These are phyloP conservation scores for Fusarium dlaminii DNA, from an alignment of 2,329 filamentous ascomycete species.

Conservation along the genomic window DNA sequence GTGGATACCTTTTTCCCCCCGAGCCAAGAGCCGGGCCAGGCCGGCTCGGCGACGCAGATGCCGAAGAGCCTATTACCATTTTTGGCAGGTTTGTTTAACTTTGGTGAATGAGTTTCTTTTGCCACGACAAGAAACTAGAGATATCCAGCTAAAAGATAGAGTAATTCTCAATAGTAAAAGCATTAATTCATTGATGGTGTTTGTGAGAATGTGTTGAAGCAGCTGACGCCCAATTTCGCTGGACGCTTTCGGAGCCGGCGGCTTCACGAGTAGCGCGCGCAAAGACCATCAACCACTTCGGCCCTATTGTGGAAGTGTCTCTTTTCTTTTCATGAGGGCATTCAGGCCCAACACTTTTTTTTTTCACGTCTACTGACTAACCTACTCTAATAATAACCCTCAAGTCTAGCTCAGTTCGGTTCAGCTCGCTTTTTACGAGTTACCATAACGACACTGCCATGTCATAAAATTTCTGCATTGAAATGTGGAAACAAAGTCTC, in stretches of 20 bases:
- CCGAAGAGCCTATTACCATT: constrained; percentile 13
- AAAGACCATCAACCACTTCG: constrained; percentile 18
- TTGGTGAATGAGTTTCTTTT: not conserved
- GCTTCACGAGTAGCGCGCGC: constrained; percentile 9
- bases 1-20: constrained; percentile 8
- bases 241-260: not conserved
- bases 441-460: not conserved
- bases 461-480: not conserved
- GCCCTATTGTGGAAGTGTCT: constrained; percentile 24
- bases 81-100: constrained; percentile 5
- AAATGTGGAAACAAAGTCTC: not conserved
- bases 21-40: constrained; percentile 29
- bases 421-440: not conserved
- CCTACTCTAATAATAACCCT: not conserved
- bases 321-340: not conserved
- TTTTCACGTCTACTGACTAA: not conserved
- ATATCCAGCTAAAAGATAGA: not conserved
- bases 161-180: not conserved
- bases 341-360: not conserved
- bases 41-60: constrained; percentile 30
- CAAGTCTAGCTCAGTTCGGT: not conserved
- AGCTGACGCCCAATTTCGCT: not conserved
- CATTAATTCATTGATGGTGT: not conserved
- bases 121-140: not conserved
- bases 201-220: not conserved